These are phyloP conservation scores for Biscogniauxia sp. DNA, from an alignment of 2,329 filamentous ascomycete genomes.

Conservation along the genomic window DNA sequence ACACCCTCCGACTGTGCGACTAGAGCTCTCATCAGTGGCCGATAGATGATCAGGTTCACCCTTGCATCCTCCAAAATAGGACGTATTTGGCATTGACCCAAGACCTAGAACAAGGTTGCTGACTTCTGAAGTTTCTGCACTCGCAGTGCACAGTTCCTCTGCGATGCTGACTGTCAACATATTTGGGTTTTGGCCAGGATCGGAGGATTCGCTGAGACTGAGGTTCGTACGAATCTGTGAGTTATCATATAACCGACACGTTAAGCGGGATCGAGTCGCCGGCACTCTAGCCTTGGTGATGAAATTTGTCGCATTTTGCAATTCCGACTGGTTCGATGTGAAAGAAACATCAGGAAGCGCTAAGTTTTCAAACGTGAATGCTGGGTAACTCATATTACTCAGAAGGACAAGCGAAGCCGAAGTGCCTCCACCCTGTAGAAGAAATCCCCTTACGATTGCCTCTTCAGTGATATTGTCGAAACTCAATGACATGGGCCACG, in stretches of 20 bases:
- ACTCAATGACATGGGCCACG: not conserved
- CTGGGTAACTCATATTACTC: slow-evolving; percentile 35
- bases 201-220: not conserved
- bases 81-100: not conserved
- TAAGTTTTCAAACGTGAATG: slow-evolving; percentile 36
- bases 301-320: not conserved
- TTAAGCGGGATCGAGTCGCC: not conserved
- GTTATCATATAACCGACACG: not conserved
- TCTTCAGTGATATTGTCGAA: not conserved
- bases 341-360: slow-evolving; percentile 16
- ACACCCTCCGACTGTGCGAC: not conserved
- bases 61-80: slow-evolving; percentile 1
- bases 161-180: not conserved
- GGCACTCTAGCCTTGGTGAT: not conserved
- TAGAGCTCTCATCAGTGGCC: not conserved
- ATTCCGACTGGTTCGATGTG: not conserved
- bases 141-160: not conserved
- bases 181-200: not conserved
- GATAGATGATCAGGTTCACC: too few species aligned
- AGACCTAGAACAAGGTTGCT: not conserved
- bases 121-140: not conserved
- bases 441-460: too few species aligned
- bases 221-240: not conserved
- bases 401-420: slow-evolving; percentile 40
- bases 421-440: too few species aligned